Evolutionary conservation across 305 asterid species (phyloP), one percentile per base, ranked within the genome.

Genomic region (Andrographis paniculata): DNA sequence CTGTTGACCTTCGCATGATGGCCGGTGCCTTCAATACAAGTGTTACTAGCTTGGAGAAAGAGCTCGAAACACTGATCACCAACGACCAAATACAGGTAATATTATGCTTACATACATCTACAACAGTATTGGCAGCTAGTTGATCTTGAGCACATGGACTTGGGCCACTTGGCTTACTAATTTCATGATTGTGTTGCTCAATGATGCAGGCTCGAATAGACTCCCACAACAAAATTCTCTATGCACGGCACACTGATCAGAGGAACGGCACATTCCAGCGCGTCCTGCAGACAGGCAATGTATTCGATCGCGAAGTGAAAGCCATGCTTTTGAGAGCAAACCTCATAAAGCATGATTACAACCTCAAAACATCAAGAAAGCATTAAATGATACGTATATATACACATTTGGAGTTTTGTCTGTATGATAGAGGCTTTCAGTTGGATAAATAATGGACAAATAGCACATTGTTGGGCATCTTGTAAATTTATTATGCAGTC

Each of bases 161-260:
- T n/a, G n/a, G n/a, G n/a, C n/a, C n/a, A n/a, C n/a, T n/a, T n/a
- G n/a, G n/a, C n/a, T n/a, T n/a, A n/a, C n/a, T n/a, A n/a, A n/a
- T n/a, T n/a, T n/a, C n/a, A n/a, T n/a, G n/a, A n/a, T n/a, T n/a
- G n/a, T n/a, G n/a, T n/a, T n/a, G 21, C 37, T n/a, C 53, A 18
- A 52, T 59, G 18, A 27, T 65, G 69, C 87, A 91, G 99, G 99
- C 96, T 39, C 81, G 96, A 14, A 91, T 91, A 0, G 96, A 91
- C 56, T 91, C 99, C 18, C 96, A 91, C 35, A 91, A 86, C 74
- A 91, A 86, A 66, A 76, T 91, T 52, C 77, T 91, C 2, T 86
- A 86, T 59, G 99, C 99, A 9, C 77, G 94, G 37, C 96, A 86
- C 72, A 89, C 96, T 19, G 93, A 91, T 73, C 95, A 78, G 78